Conservation (phyloP, 2,329 filamentous ascomycete genomes). For the Aotearoamyces nothofagi region DNA sequence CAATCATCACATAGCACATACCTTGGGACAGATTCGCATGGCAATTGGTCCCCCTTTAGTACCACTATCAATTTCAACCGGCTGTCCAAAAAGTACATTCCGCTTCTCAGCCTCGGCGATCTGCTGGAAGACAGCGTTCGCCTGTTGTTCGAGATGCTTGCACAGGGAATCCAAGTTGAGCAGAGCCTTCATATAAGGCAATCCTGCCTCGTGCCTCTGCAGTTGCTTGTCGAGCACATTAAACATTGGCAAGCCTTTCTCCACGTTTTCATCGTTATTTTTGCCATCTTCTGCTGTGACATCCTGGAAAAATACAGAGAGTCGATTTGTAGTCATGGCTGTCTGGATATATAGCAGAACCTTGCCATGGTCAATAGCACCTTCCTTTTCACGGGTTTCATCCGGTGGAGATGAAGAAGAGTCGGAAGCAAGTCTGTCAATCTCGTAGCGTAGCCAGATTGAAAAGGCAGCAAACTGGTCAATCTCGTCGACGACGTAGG, state of each 20-base stretch:
- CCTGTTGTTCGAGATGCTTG: slow-evolving; percentile 38
- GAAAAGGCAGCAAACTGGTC: slow-evolving; percentile 67
- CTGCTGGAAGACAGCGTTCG: slow-evolving; percentile 45
- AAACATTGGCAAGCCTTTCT: slow-evolving; percentile 29
- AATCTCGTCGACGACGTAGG: slow-evolving; percentile 60
- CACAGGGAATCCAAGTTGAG: slow-evolving; percentile 50
- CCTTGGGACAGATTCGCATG: slow-evolving; percentile 13
- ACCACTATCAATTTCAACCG: slow-evolving; percentile 14
- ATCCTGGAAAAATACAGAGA: slow-evolving; percentile 44
- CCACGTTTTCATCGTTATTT: slow-evolving; percentile 27
- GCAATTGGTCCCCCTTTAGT: slow-evolving; percentile 10
- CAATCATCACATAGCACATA: slow-evolving; percentile 5
- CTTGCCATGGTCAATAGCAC: slow-evolving; percentile 55
- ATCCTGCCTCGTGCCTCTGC: slow-evolving; percentile 13
- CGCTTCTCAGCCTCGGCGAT: slow-evolving; percentile 56
- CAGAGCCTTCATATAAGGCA: slow-evolving; percentile 30
- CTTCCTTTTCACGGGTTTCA: slow-evolving; percentile 65
- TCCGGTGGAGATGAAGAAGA: slow-evolving; percentile 40
- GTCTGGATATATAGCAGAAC: slow-evolving; percentile 66
- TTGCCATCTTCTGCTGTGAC: slow-evolving; percentile 34
- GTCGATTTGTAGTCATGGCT: slow-evolving; percentile 49
- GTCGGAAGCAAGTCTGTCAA: slow-evolving; percentile 59
- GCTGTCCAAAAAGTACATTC: slow-evolving; percentile 50
- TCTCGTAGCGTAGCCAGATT: slow-evolving; percentile 69
- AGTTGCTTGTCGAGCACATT: slow-evolving; percentile 26